Conservation (phyloP, 2,329 filamentous ascomycete species). For the Lachnellula hyalina region DNA sequence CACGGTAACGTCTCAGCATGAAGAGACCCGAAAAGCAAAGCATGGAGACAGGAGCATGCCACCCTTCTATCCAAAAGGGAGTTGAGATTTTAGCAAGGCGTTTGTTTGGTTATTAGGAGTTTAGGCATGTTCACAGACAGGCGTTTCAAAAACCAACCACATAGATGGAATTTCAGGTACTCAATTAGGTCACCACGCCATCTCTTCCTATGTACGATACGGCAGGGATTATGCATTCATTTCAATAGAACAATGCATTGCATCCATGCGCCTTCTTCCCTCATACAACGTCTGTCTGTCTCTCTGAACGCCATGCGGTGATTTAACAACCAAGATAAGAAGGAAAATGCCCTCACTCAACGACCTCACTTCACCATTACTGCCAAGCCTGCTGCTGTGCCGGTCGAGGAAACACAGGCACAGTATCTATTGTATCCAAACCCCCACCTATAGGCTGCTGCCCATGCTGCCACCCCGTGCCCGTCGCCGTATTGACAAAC, state of each 20-base stretch:
- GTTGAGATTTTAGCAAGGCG: too few relatives aligned
- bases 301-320: conserved; percentile 31
- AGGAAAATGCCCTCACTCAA: conserved; percentile 7
- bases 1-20: too few relatives aligned
- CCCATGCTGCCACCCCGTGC: conserved; percentile 80
- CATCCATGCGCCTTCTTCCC: conserved; percentile 5
- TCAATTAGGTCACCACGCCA: neutral
- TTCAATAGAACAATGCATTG: conserved; percentile 13
- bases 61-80: too few relatives aligned
- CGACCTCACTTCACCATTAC: conserved; percentile 17
- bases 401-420: conserved; percentile 81
- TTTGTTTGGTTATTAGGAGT: too few relatives aligned
- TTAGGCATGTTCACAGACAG: too few relatives aligned
- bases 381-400: conserved; percentile 59
- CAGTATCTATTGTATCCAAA: conserved; percentile 71
- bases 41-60: too few relatives aligned
- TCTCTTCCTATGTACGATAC: conserved; percentile 15
- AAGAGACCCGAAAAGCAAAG: too few relatives aligned
- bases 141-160: too few relatives aligned
- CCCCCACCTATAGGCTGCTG: conserved; percentile 76
- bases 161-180: too few relatives aligned
- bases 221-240: conserved; percentile 23
- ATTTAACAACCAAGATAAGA: conserved; percentile 7
- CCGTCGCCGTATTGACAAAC: conserved; percentile 84
- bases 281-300: conserved; percentile 14